Evolutionary conservation across 169 alveolate species (phyloP), one percentile per base, ranked within the genome.

Genomic region (Babesia ovata): DNA sequence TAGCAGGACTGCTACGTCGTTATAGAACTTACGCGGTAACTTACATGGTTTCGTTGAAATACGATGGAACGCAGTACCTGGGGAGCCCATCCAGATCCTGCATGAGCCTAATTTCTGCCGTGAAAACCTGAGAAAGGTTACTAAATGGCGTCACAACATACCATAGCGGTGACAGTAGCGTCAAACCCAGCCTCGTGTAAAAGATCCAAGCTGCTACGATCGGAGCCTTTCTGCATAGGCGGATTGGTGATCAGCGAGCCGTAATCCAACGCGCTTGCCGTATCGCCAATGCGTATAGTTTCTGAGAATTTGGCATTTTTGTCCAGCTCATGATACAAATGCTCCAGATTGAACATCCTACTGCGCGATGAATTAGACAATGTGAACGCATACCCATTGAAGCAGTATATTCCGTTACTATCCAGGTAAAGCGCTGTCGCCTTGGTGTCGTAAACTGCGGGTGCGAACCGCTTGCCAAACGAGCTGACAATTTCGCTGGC

Each of bases 151-250:
- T 21, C 11, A 10, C 12, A 10, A 13, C 62, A 22, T 26, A 88
- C 93, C 90, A 78, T 85, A 11, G 93, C 93, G 4, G 93, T 85
- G 44, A 76, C 58, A 19, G 79, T 60, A 3, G 93, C 91, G 63
- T 88, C 93, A 70, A 69, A 88, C 4, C 93, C 93, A 19, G 93
- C 93, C 62, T 88, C 93, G 75, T 88, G 93, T 19, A 57, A 39
- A 14, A 46, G 59, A 19, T 70, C 74, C 16, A 79, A n/a, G 10
- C 66, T 69, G 29, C 62, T 44, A 2, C 71, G 53, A 0, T 52
- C 72, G 67, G 42, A 28, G 10, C 8, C 36, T 13, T 19, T 33
- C 39, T 2, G 39, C 39, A 4, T 33, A 2, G 39, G 39, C 39
- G 39, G 39, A 6, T 33, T 33, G 39, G 39, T 33, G 39, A 33